Evolutionary conservation across 225 moss, liverwort and hornwort genomes (phyloP).

Genomic region (Thuidium tamariscinum): DNA sequence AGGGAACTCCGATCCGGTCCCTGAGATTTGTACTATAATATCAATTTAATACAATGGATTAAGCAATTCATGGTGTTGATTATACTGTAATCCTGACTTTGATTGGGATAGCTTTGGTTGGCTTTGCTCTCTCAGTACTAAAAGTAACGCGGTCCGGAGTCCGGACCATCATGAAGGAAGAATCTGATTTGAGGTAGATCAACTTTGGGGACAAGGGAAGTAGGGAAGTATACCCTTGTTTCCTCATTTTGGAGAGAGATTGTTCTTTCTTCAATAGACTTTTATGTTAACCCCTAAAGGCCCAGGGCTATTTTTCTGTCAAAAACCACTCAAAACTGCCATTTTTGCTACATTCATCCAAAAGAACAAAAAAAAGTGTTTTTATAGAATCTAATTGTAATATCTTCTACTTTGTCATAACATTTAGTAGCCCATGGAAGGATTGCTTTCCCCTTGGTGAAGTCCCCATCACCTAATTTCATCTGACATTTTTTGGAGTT

Average conservation of each 20-base stretch:
- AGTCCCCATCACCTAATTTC: no score
- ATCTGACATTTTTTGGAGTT: no score
- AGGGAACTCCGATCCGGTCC: not conserved
- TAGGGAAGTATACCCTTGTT: no score
- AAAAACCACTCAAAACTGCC: no score
- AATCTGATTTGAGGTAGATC: not conserved
- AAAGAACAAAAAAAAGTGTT: no score
- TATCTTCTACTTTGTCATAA: no score
- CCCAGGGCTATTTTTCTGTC: no score
- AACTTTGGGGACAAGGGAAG: not conserved
- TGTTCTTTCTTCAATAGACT: not conserved
- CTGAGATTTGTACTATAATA: slow-evolving; percentile 13
- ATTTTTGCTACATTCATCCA: no score
- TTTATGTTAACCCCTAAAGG: no score
- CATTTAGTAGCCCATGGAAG: no score
- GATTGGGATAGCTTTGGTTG: not conserved
- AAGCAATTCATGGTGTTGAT: not conserved
- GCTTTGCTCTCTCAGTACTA: not conserved
- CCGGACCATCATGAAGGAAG: not conserved
- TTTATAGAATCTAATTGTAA: no score
- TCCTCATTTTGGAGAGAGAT: not conserved
- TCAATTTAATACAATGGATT: not conserved
- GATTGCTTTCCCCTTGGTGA: no score
- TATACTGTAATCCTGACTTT: not conserved
- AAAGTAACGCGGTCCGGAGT: not conserved